These are phyloP conservation scores for Bacterosira constricta DNA, from an alignment of 108 stramenopile genomes.

Conservation along the genomic window DNA sequence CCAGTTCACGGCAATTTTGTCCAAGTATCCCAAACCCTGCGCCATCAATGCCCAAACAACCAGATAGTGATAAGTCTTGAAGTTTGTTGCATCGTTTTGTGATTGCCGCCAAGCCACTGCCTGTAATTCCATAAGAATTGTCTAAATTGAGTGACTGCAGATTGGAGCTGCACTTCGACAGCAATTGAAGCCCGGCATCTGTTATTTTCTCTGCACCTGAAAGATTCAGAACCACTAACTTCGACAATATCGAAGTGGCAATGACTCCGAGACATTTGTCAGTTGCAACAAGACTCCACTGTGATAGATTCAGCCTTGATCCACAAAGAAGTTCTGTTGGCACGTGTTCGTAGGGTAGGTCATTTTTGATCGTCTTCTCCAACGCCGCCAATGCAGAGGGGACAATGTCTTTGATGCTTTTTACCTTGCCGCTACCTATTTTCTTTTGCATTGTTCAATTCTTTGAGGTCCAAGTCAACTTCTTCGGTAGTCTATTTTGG, in stretches of 20 bases:
- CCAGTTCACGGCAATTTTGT: constrained; percentile 31
- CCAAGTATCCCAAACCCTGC: constrained; percentile 50
- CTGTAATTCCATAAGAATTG: constrained; percentile 36
- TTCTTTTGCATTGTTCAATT: neutral
- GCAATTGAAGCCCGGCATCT: constrained; percentile 39
- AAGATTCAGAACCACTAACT: constrained; percentile 21
- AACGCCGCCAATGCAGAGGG: constrained; percentile 13
- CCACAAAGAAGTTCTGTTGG: constrained; percentile 22
- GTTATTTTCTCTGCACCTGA: constrained; percentile 49
- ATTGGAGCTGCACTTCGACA: constrained; percentile 20
- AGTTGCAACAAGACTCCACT: constrained; percentile 35
- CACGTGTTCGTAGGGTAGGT: constrained; percentile 27
- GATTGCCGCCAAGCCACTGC: constrained; percentile 18
- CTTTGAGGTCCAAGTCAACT: too few relatives aligned
- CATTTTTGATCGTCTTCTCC: neutral
- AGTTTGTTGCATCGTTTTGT: constrained; percentile 33
- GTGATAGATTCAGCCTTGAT: constrained; percentile 16
- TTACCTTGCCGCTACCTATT: neutral
- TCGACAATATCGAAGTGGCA: neutral
- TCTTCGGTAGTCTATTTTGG: too few relatives aligned
- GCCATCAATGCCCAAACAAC: constrained; percentile 51
- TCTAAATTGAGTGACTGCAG: constrained; percentile 35
- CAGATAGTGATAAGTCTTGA: constrained; percentile 35
- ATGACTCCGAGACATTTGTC: constrained; percentile 24
- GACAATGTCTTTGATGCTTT: constrained; percentile 1